Evolutionary conservation across 495 filamentous ascomycete species (phyloP), one percentile per base, ranked within the genome.

Genomic region (Oidiodendron maius): DNA sequence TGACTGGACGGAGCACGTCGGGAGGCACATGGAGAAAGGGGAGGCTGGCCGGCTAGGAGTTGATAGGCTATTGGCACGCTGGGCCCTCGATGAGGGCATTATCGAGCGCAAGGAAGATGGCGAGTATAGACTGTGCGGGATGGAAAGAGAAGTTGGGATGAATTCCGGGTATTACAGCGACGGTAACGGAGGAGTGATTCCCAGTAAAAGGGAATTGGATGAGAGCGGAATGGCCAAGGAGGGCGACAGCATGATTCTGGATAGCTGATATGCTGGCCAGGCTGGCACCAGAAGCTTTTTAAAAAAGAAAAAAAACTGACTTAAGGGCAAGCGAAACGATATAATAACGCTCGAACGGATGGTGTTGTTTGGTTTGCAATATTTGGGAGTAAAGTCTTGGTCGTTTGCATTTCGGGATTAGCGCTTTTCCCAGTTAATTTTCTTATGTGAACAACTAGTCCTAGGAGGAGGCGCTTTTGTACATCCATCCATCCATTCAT

Each of bases 1-100:
- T 41, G 76, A 83, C 38, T 83, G 90, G 61, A 88, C 94, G 57
- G 91, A 98, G 62, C 91, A 98, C 63, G 87, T 98, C 2, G 91
- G 90, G 0, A 74, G 84, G 24, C 93, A 96, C 62, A 85, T 91
- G 70, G 89, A 95, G 61, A 75, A 77, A 53, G 68, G 70, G 9
- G 78, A 81, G 53, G 75, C 73, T 25, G 51, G 57, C 24, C 57
- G 67, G 11, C 60, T 80, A 44, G 72, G 66, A 0, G 70, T 77
- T 21, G 79, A 83, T 55, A 53, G 59, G 4, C 55, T 71, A 12
- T 56, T 83, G 34, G 70, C 75, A 2, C 61, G 71, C 38, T 83
- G 79, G 78, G 75, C 79, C 3, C 53, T 80, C 5, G 69, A 75
- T 0, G 69, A 76, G 48, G 66, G 66, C n/a, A 80, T 83, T 40